Evolutionary conservation across 768 basidiomycete species (phyloP), one percentile per base, ranked within the genome.

Genomic region (Cystobasidium ongulense): DNA sequence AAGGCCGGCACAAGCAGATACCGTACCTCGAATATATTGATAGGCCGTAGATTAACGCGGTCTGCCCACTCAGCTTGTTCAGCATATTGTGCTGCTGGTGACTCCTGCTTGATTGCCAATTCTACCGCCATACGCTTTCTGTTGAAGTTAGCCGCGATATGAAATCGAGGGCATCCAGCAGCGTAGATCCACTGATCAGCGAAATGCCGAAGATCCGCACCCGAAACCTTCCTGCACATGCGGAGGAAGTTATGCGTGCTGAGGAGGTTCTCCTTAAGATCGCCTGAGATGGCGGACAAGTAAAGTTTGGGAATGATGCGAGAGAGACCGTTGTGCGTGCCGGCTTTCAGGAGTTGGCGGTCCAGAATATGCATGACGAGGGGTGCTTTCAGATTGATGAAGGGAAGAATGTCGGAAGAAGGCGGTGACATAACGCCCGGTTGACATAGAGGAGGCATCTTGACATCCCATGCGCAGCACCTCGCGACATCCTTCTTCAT

Each of bases 101-200:
- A 86, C 61, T 89, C 88, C 81, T 98, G 95, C 74, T 88, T 85
- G 87, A 98, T 92, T 1, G 89, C 89, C 76, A 99, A 89, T 81
- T 98, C 96, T 41, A 99, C 92, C 0, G 92, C 90, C 89, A 98
- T 96, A 82, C 93, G 92, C 85, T 97, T 98, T 79, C 93, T 85
- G 80, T 97, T 95, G 82, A 98, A 98, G 39, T 88, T 88, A 0
- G 95, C 92, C 15, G 88, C 87, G 80, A 99, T 90, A 0, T 86
- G 87, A 80, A 99, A 93, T 1, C 88, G 86, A 0, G 96, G 96
- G 80, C 93, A 96, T 25, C 96, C 96, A 80, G 90, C 92, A 15
- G 94, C 94, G 79, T 93, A 96, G 75, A 99, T 92, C 96, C 96
- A 99, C 81, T 98, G 95, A 79, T 98, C 93, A n/a, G 92, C 91